Evolutionary conservation across 164 flowering plant species (phyloP), one percentile per base, ranked within the genome.

Genomic region (Piper longum): DNA sequence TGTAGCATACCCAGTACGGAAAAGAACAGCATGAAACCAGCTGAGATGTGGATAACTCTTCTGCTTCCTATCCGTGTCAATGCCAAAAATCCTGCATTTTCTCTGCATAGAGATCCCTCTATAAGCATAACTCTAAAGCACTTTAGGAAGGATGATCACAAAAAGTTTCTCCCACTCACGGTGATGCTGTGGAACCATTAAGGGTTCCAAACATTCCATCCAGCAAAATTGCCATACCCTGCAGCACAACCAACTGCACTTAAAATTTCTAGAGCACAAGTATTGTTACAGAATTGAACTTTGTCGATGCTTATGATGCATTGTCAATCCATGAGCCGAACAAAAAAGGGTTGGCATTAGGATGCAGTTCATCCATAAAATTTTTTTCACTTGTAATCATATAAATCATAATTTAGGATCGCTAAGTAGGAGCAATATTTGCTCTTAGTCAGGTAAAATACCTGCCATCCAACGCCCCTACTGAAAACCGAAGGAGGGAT

Each of bases 121-220:
- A 26, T 42, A 60, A 69, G 52, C 52, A 48, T 48, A 14, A 48
- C 14, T 12, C 3, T 14, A 5, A 2, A 2, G 11, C 3, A 48
- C 11, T 48, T 48, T 48, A 48, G 14, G 48, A 44, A 5, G 48
- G 17, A 41, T 43, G 40, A 11, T 44, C 56, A 43, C 16, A 45
- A 14, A 14, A 8, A 65, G 13, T 54, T 48, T 48, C 14, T 44
- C 8, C 11, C 26, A 59, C 60, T 61, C 60, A 93, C 97, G 87
- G 91, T 72, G 88, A 90, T 77, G 85, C 96, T 54, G 91, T 74
- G 63, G 86, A 73, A 62, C 98, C 98, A 76, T 54, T 74, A 65
- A 64, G 81, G 62, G 97, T 75, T 7, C 98, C 98, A 71, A 83
- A 90, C 65, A 79, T 43, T 43, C 98, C 98, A 75, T 72, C 76